Percentiles rank a stretch among this genome's conserved stretches.
phyloP scores from a whole-genome alignment of 495 filamentous ascomycete genomes.

The Xylaria cubensis region DNA sequence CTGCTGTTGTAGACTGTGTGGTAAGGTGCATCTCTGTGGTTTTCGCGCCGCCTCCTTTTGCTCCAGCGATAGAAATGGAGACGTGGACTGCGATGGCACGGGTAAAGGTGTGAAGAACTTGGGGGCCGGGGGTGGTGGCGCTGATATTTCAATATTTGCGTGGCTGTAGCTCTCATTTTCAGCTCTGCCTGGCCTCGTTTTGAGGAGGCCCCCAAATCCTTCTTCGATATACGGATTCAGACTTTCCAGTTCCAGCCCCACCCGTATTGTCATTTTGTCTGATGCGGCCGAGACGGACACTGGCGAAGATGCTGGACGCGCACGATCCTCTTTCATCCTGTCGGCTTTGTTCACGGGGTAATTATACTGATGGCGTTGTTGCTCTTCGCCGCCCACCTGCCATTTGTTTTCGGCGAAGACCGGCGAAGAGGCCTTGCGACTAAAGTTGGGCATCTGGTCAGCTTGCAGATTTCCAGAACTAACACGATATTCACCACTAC shows the following conservation, averaged over 20 bases:
- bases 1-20: not conserved
- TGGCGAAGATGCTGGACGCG: not conserved
- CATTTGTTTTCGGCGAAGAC: not conserved
- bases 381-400: not conserved
- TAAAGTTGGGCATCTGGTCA: not conserved
- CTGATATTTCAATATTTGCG: not conserved
- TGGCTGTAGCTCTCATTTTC: not conserved
- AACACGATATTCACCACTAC: no score
- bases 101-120: not conserved
- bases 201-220: not conserved
- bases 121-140: not conserved
- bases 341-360: not conserved
- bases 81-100: not conserved
- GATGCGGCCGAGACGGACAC: not conserved
- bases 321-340: not conserved
- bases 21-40: slow-evolving; percentile 4
- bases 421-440: not conserved
- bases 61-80: not conserved
- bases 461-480: not conserved
- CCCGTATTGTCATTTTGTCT: slow-evolving; percentile 11
- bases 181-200: not conserved
- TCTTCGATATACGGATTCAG: not conserved
- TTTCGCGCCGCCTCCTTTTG: not conserved
- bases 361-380: not conserved
- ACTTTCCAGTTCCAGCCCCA: slow-evolving; percentile 4